Evolutionary conservation across 2,329 filamentous ascomycete species (phyloP).

Genomic region (Ophiostoma tasmaniense): DNA sequence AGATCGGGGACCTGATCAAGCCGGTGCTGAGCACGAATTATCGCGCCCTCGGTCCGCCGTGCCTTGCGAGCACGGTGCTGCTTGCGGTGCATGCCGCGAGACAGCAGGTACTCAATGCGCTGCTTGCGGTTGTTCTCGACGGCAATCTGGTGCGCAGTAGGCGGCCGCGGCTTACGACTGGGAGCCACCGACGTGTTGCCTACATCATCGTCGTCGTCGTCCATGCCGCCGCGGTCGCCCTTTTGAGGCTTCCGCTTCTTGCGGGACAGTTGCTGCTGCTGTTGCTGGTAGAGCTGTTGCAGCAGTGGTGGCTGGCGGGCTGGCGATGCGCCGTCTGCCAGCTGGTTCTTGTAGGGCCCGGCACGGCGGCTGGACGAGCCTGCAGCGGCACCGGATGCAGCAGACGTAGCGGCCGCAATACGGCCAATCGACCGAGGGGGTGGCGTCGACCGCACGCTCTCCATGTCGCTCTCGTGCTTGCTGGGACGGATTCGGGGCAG

Average conservation of each 20-base stretch:
- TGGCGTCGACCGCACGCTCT: conserved; percentile 45
- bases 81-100: conserved; percentile 59
- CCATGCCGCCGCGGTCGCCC: conserved; percentile 4
- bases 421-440: conserved; percentile 36
- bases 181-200: conserved; percentile 23
- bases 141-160: conserved; percentile 73
- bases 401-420: conserved; percentile 30
- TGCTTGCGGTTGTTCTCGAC: conserved; percentile 71
- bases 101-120: conserved; percentile 73
- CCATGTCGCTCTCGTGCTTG: conserved; percentile 50
- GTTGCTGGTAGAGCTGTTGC: conserved; percentile 20
- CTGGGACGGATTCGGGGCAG: conserved; percentile 55
- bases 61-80: conserved; percentile 55
- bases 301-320: conserved; percentile 33
- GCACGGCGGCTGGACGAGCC: conserved; percentile 36
- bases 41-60: conserved; percentile 55
- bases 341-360: conserved; percentile 49
- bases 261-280: conserved; percentile 23
- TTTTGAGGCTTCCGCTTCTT: conserved; percentile 2
- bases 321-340: conserved; percentile 54
- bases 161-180: conserved; percentile 58
- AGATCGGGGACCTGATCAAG: conserved; percentile 47
- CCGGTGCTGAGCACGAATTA: conserved; percentile 58
- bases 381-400: conserved; percentile 38
- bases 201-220: conserved; percentile 17